Conservation (phyloP, 192 early-diverging fungal species). For the Rhizoclosmatium sp. region DNA sequence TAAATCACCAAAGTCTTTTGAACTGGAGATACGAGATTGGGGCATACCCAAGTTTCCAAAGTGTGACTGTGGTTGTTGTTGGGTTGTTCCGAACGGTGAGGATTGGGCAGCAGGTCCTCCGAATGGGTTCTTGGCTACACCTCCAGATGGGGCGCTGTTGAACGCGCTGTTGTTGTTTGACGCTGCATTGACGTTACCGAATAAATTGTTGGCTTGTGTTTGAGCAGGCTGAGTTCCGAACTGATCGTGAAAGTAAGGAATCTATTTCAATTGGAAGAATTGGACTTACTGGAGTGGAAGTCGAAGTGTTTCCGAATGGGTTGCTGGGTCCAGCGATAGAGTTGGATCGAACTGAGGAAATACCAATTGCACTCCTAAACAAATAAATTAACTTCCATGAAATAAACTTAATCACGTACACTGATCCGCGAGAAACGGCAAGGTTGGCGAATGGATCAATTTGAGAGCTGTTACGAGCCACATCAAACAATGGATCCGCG, state of each 20-base stretch:
- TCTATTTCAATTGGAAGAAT: conserved; percentile 5
- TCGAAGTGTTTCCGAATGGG: conserved; percentile 14
- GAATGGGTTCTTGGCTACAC: conserved; percentile 22
- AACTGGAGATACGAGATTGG: background rate
- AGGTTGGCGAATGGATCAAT: conserved; percentile 31
- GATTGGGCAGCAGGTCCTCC: background rate
- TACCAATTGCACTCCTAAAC: conserved; percentile 18
- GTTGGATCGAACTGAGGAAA: conserved; percentile 13
- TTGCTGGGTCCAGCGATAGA: conserved; percentile 14
- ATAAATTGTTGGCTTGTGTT: background rate
- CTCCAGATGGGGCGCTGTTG: conserved; percentile 10
- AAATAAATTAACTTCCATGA: background rate
- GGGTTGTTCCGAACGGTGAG: background rate
- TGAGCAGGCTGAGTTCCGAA: background rate
- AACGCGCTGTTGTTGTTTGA: conserved; percentile 19
- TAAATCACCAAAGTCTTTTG: background rate
- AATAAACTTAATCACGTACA: background rate
- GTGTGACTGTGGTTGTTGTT: background rate
- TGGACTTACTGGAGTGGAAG: conserved; percentile 3
- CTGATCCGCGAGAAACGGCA: conserved; percentile 19
- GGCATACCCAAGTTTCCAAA: conserved; percentile 18
- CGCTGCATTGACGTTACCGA: background rate
- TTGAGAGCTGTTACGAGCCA: conserved; percentile 32
- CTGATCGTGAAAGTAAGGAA: background rate
- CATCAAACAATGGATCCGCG: conserved; percentile 30